A percentile compares a stretch with the other conserved stretches of the same genome.
Conservation (phyloP, 116 monocot genomes). For the Phalaenopsis hybrid region DNA sequence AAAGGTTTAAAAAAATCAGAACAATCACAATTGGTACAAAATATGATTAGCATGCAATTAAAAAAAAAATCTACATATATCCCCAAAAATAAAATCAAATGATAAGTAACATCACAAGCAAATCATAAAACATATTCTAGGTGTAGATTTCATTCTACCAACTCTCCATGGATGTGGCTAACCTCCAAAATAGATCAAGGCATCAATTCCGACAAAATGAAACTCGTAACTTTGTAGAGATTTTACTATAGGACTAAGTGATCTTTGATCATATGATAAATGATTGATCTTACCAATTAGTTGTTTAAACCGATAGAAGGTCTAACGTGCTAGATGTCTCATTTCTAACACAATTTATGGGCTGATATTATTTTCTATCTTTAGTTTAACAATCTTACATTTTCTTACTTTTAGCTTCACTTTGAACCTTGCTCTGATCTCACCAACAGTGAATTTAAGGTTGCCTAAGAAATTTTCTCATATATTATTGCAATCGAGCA, state of each 20-base stretch:
- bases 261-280: neutral
- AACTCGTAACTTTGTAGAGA: neutral
- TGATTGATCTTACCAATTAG: neutral
- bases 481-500: neutral
- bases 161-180: too few species aligned
- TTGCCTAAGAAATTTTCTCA: neutral
- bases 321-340: neutral
- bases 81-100: neutral
- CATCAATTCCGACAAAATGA: too few species aligned
- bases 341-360: neutral
- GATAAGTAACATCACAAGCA: neutral
- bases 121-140: too few species aligned
- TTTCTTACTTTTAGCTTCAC: neutral
- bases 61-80: neutral
- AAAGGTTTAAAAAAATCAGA: too few species aligned
- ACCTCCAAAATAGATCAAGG: too few species aligned
- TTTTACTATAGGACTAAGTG: neutral
- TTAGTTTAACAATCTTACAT: neutral
- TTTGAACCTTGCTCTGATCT: neutral
- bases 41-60: too few species aligned
- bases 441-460: neutral
- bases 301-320: neutral
- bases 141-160: too few species aligned
- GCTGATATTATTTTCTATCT: neutral
- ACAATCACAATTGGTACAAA: too few species aligned